Conservation (phyloP, 2,329 filamentous ascomycete species). For the Aspergillus sojae region DNA sequence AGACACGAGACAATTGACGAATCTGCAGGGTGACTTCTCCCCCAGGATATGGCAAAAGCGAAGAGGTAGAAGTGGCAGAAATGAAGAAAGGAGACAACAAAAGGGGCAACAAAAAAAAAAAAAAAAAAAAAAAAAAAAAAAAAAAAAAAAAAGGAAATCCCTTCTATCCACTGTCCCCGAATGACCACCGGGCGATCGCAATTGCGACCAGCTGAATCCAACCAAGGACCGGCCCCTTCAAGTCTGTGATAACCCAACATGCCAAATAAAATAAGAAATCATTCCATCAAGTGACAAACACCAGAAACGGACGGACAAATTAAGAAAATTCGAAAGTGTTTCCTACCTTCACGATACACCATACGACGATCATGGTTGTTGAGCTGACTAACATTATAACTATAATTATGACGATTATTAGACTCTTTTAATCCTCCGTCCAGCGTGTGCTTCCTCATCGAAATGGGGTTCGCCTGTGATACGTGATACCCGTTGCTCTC, state of each 20-base stretch:
- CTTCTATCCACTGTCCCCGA: not conserved
- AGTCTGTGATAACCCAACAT: not conserved
- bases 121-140: not conserved
- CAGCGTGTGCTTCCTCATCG: constrained; percentile 23
- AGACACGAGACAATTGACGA: constrained; percentile 1
- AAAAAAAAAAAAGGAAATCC: not conserved
- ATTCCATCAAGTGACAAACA: not conserved
- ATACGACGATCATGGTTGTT: constrained; percentile 21
- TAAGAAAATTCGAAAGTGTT: constrained; percentile 7
- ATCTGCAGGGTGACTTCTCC: not conserved
- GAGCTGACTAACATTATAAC: constrained; percentile 13
- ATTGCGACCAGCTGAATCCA: not conserved
- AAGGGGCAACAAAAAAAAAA: not conserved
- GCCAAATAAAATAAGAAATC: not conserved
- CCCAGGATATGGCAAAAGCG: not conserved
- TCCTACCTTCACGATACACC: constrained; percentile 34
- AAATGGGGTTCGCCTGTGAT: constrained; percentile 25
- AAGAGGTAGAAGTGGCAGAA: not conserved
- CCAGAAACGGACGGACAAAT: constrained; percentile 6
- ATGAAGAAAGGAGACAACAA: constrained; percentile 4
- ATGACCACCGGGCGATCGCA: not conserved
- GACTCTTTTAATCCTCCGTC: constrained; percentile 14
- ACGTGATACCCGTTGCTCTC: constrained; percentile 26
- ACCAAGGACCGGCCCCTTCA: not conserved
- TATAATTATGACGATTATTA: constrained; percentile 12